Evolutionary conservation across 2,329 filamentous ascomycete genomes (phyloP).

Genomic region (Penicillium sp.): DNA sequence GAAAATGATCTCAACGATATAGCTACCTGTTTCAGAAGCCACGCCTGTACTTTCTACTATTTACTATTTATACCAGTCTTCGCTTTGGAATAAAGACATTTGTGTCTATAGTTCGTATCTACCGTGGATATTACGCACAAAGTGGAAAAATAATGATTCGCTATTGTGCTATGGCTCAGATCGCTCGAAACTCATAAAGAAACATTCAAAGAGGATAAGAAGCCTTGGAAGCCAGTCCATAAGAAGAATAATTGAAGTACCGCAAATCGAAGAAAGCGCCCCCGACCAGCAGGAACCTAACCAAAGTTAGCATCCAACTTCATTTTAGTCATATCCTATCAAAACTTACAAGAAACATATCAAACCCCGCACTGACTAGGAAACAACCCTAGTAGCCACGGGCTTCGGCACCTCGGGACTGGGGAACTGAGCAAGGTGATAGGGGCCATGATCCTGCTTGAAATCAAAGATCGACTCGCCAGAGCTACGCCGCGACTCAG

Average conservation of each 20-base stretch:
- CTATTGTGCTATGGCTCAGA: not conserved
- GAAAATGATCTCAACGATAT: slow-evolving; percentile 2
- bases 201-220: not conserved
- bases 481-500: slow-evolving; percentile 1
- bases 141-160: not conserved
- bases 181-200: slow-evolving; percentile 5
- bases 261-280: not conserved
- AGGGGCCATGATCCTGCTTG: slow-evolving; percentile 9
- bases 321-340: too few relatives aligned
- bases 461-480: slow-evolving; percentile 7
- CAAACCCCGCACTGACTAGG: not conserved
- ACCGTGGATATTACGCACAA: too few relatives aligned
- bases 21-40: not conserved
- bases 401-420: not conserved
- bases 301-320: not conserved
- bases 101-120: too few relatives aligned
- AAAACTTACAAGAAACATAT: not conserved
- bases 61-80: not conserved
- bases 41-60: not conserved
- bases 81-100: not conserved
- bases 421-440: slow-evolving; percentile 1
- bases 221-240: not conserved
- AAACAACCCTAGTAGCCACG: not conserved
- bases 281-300: slow-evolving; percentile 8
- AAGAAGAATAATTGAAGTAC: not conserved